These are phyloP conservation scores for Lactifluus volemus DNA, from an alignment of 768 basidiomycete genomes.

Conservation along the genomic window DNA sequence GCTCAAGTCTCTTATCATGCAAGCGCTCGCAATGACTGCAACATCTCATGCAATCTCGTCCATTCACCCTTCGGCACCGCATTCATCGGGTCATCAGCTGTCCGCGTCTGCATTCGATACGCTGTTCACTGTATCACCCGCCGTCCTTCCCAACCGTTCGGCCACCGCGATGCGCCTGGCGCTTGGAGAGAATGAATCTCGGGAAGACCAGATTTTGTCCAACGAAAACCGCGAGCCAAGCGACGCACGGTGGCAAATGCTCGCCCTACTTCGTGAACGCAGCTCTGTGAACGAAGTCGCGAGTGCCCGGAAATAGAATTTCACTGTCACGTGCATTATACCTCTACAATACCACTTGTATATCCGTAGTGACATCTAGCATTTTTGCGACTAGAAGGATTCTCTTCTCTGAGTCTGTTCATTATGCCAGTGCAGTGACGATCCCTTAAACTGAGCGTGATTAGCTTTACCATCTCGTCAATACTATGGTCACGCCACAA, in stretches of 20 bases:
- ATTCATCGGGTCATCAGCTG: slow-evolving; percentile 36
- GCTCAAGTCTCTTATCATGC: slow-evolving; percentile 75
- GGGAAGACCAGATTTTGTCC: slow-evolving; percentile 50
- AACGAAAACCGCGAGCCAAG: slow-evolving; percentile 46
- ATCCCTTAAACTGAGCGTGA: neutral
- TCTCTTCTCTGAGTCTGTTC: too few relatives aligned
- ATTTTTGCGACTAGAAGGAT: too few relatives aligned
- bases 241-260: slow-evolving; percentile 69
- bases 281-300: slow-evolving; percentile 50
- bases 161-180: slow-evolving; percentile 69
- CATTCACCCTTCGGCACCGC: slow-evolving; percentile 49
- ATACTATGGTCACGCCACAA: slow-evolving; percentile 21
- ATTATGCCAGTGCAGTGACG: too few relatives aligned
- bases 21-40: slow-evolving; percentile 68
- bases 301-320: slow-evolving; percentile 37
- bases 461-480: neutral
- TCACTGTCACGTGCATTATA: neutral
- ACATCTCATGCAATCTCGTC: slow-evolving; percentile 71
- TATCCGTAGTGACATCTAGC: too few relatives aligned
- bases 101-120: slow-evolving; percentile 67
- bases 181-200: slow-evolving; percentile 44
- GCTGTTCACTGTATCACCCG: slow-evolving; percentile 66
- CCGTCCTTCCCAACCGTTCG: slow-evolving; percentile 69
- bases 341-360: neutral
- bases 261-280: slow-evolving; percentile 64